phyloP scores from a whole-genome alignment of 2,329 filamentous ascomycete genomes.

The Aspergillus unguis region DNA sequence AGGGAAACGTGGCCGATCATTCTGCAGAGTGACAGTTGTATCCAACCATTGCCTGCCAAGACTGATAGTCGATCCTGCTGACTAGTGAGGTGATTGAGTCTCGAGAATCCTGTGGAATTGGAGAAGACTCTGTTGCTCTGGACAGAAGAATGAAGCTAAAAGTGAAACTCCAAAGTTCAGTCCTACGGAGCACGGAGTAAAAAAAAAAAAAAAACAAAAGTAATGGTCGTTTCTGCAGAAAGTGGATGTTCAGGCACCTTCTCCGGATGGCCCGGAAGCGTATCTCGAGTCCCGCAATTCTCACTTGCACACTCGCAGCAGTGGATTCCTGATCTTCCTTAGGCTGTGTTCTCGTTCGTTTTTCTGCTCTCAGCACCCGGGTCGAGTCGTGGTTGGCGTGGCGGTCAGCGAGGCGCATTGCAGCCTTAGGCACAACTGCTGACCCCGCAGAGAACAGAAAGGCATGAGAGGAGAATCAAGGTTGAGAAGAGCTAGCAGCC shows the following conservation, averaged over 20 bases:
- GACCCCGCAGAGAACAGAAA: not conserved
- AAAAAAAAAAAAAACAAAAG: not conserved
- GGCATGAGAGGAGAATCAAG: too few relatives aligned
- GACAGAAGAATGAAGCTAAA: too few relatives aligned
- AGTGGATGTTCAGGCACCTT: too few relatives aligned
- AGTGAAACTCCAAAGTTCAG: too few relatives aligned
- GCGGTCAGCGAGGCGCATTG: conserved; percentile 14
- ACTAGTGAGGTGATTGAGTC: not conserved
- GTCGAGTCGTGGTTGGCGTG: conserved; percentile 3
- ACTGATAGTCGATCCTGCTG: conserved; percentile 8
- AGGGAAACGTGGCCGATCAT: conserved; percentile 19
- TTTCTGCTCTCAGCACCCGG: not conserved
- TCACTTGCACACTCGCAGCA: not conserved
- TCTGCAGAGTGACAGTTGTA: conserved; percentile 17
- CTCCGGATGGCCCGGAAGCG: not conserved
- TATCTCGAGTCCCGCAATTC: not conserved
- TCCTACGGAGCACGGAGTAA: not conserved
- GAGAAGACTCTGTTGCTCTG: not conserved
- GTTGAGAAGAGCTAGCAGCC: too few relatives aligned
- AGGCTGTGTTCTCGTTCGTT: conserved; percentile 1
- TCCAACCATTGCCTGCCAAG: conserved; percentile 11
- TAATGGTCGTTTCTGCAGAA: too few relatives aligned
- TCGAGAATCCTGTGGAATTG: too few relatives aligned
- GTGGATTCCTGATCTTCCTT: conserved; percentile 1
- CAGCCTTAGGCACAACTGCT: conserved; percentile 15